These are phyloP conservation scores for Phialophora chinensis DNA, from an alignment of 2,329 filamentous ascomycete genomes.

Conservation along the genomic window DNA sequence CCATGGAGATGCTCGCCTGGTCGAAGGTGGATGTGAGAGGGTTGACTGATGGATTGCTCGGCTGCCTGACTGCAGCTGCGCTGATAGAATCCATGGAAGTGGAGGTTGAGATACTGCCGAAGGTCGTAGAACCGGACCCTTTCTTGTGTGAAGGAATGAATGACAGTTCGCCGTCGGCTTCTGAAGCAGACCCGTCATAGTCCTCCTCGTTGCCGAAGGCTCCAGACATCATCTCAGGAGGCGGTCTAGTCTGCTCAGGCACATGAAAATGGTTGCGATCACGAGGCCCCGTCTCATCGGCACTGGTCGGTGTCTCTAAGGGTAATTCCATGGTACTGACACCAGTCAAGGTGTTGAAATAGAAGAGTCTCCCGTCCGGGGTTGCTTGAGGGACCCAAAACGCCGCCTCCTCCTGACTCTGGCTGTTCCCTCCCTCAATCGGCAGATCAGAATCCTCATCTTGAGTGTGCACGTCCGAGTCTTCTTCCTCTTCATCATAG, in stretches of 20 bases:
- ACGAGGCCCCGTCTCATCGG: conserved; percentile 81
- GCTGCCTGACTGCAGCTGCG: conserved; percentile 39
- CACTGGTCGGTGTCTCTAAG: conserved; percentile 82
- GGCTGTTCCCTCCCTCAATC: conserved; percentile 68
- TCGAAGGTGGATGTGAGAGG: conserved; percentile 25
- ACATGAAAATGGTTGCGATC: conserved; percentile 88
- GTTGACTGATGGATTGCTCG: conserved; percentile 17
- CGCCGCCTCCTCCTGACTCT: conserved; percentile 82
- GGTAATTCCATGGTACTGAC: conserved; percentile 94
- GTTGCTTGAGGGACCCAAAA: conserved; percentile 99
- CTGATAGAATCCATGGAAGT: conserved; percentile 84
- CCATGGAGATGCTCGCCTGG: conserved; percentile 41
- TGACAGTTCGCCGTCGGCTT: conserved; percentile 77
- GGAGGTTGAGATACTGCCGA: conserved; percentile 78
- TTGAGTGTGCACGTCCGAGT: conserved; percentile 70
- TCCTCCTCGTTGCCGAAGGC: conserved; percentile 84
- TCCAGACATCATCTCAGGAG: conserved; percentile 86
- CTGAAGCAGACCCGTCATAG: conserved; percentile 88
- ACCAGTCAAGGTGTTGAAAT: conserved; percentile 97
- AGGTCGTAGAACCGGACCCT: conserved; percentile 69
- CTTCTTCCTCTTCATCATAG: conserved; percentile 69
- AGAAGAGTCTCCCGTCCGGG: conserved; percentile 88
- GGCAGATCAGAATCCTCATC: conserved; percentile 67
- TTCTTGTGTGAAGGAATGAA: conserved; percentile 73
- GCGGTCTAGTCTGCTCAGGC: conserved; percentile 86